Percentiles rank a stretch among this genome's conserved stretches.
These are phyloP conservation scores for Didymella pinodella DNA, from an alignment of 2,329 filamentous ascomycete species.

Conservation along the genomic window DNA sequence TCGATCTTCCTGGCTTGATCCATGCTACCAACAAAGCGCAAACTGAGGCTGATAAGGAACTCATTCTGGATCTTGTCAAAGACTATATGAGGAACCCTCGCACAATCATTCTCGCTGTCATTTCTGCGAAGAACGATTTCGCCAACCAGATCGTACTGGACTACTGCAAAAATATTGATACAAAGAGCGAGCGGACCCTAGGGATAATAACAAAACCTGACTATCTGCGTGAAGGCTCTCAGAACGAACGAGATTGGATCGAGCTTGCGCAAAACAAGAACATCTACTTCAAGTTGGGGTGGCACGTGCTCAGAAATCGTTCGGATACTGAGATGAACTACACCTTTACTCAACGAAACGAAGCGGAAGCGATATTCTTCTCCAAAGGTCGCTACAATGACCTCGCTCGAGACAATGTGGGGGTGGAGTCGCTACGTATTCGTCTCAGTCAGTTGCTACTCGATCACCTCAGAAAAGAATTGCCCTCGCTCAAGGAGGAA, in stretches of 20 bases:
- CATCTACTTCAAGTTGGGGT: slow-evolving; percentile 56
- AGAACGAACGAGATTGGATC: slow-evolving; percentile 53
- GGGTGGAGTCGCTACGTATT: neutral
- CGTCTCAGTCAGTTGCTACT: slow-evolving; percentile 3
- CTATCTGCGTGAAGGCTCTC: slow-evolving; percentile 48
- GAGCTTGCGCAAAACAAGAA: slow-evolving; percentile 52
- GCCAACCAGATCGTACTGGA: slow-evolving; percentile 66
- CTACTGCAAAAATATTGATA: slow-evolving; percentile 58
- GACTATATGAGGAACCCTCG: slow-evolving; percentile 13
- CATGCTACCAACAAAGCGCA: neutral
- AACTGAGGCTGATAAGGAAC: slow-evolving; percentile 4
- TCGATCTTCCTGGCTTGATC: slow-evolving; percentile 9
- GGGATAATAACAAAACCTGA: slow-evolving; percentile 68
- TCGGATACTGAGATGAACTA: slow-evolving; percentile 43
- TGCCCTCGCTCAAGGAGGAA: neutral
- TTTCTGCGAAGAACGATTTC: slow-evolving; percentile 55
- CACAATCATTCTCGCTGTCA: slow-evolving; percentile 30
- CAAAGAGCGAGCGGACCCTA: slow-evolving; percentile 58
- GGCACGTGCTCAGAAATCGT: slow-evolving; percentile 63
- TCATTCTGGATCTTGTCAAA: slow-evolving; percentile 9
- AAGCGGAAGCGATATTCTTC: slow-evolving; percentile 45
- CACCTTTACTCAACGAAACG: slow-evolving; percentile 37
- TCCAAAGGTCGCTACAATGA: neutral
- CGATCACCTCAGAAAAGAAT: neutral
- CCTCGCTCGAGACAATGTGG: neutral